Evolutionary conservation across 2,329 filamentous ascomycete species (phyloP).

Genomic region (Delphinella strobiligena): DNA sequence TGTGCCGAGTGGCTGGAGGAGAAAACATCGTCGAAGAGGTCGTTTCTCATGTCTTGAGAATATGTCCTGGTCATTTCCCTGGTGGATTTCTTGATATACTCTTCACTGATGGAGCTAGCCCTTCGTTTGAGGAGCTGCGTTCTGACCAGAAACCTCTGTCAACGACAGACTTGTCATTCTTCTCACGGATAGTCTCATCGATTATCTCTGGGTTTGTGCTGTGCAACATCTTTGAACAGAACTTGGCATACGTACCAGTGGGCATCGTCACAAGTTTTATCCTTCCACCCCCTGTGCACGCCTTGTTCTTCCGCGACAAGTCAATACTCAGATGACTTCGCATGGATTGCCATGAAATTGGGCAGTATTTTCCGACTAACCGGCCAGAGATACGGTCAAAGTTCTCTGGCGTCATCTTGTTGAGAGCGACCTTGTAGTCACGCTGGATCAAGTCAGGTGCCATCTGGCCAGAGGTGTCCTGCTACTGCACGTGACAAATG

Average conservation of each 20-base stretch:
- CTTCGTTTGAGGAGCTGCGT: slow-evolving; percentile 98
- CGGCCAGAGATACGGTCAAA: slow-evolving; percentile 93
- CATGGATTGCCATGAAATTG: slow-evolving; percentile 87
- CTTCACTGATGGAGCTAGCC: too few relatives aligned
- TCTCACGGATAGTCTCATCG: slow-evolving; percentile 90
- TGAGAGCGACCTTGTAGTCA: slow-evolving; percentile 95
- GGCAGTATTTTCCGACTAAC: slow-evolving; percentile 86
- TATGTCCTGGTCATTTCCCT: too few relatives aligned
- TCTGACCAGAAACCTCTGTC: slow-evolving; percentile 90
- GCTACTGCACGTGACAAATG: slow-evolving; percentile 78
- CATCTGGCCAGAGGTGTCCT: slow-evolving; percentile 47
- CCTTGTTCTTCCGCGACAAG: too few relatives aligned
- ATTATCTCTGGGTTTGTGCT: slow-evolving; percentile 91
- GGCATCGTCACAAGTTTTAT: slow-evolving; percentile 96
- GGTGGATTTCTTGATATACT: too few relatives aligned
- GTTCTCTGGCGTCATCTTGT: slow-evolving; percentile 99
- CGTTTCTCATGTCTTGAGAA: too few relatives aligned
- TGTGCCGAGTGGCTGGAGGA: too few relatives aligned
- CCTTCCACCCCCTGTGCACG: too few relatives aligned
- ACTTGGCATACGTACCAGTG: slow-evolving; percentile 99
- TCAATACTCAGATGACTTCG: slow-evolving; percentile 97
- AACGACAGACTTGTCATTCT: slow-evolving; percentile 73
- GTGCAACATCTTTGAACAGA: slow-evolving; percentile 94
- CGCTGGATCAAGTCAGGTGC: slow-evolving; percentile 90
- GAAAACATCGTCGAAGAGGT: too few relatives aligned